Evolutionary conservation across 2,329 filamentous ascomycete genomes (phyloP), one percentile per base, ranked within the genome.

Genomic region (Ceratocystis huliohia): DNA sequence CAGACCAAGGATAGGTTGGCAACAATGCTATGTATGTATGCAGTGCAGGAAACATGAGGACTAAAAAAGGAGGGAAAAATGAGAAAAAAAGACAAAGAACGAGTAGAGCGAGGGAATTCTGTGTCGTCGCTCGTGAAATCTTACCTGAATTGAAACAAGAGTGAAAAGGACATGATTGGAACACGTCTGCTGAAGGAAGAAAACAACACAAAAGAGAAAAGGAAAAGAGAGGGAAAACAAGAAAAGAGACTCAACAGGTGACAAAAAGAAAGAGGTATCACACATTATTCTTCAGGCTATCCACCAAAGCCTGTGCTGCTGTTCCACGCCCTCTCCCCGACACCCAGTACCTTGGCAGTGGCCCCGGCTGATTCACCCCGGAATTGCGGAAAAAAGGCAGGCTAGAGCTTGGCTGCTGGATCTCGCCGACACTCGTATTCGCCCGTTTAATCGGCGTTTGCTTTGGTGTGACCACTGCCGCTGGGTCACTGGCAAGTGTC

Each of bases 301-400:
- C 66, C 3, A 46, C 53, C 30, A 65, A 20, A n/a, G 66, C 63
- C 61, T 57, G 63, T 20, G 66, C 17, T 41, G 66, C 66, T 53
- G 61, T 33, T 41, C 67, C 61, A 5, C 61, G 59, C 5, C 59
- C 41, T 53, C 63, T 66, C 7, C 56, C 67, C 8, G 50, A 41
- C 41, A 22, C n/a, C 67, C 64, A 66, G 37, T 93, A 88, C 0
- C 89, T 89, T 0, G 88, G 84, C 56, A 94, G 87, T 0, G 84
- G 80, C 0, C 89, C 89, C 1, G 83, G 81, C 73, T 93, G 89
- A 71, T 94, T 94, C 72, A 94, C 90, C 0, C 89, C 89, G 1
- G 88, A 83, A 3, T 82, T 76, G 56, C 89, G 80, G 56, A 77
- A 78, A 44, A 76, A 65, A 10, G 76, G 75, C 66, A 73, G 56